Percentiles rank a stretch among this genome's conserved stretches.
phyloP scores from a whole-genome alignment of 768 basidiomycete genomes.

The Phylloporus rhodoxanthus region DNA sequence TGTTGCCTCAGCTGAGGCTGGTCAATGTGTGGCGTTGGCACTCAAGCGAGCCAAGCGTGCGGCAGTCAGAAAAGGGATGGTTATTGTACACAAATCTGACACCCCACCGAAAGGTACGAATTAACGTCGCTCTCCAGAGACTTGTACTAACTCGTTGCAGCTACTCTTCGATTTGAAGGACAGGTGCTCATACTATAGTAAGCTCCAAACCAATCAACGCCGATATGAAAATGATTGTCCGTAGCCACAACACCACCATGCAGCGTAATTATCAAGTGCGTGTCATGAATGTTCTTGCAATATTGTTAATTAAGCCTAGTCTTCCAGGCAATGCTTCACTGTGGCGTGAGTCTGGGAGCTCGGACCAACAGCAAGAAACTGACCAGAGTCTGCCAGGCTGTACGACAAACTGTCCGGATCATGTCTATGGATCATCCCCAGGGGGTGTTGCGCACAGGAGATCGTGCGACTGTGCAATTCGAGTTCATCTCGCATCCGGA shows the following conservation, averaged over 20 bases:
- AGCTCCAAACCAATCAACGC: slow-evolving; percentile 21
- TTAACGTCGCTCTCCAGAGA: neutral
- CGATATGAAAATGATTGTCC: neutral
- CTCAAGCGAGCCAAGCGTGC: slow-evolving; percentile 81
- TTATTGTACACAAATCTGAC: slow-evolving; percentile 78
- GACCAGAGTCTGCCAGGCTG: slow-evolving; percentile 46
- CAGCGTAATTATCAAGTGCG: slow-evolving; percentile 89
- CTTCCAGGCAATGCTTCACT: slow-evolving; percentile 81
- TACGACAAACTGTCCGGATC: slow-evolving; percentile 89
- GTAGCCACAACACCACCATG: slow-evolving; percentile 85
- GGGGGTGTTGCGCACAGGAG: slow-evolving; percentile 87
- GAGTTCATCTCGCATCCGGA: slow-evolving; percentile 92
- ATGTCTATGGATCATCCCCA: slow-evolving; percentile 88
- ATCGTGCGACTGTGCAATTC: slow-evolving; percentile 89
- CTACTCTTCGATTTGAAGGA: slow-evolving; percentile 83
- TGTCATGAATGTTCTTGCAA: neutral
- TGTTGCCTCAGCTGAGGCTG: slow-evolving; percentile 84
- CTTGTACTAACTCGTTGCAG: slow-evolving; percentile 31
- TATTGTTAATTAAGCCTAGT: neutral
- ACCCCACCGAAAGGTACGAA: slow-evolving; percentile 63
- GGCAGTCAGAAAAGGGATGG: slow-evolving; percentile 91
- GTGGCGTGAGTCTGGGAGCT: slow-evolving; percentile 54
- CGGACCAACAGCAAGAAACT: neutral
- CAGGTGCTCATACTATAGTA: slow-evolving; percentile 91
- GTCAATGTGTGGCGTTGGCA: slow-evolving; percentile 91